Conservation (phyloP, 495 filamentous ascomycete species). For the Penicillium paxilli region DNA sequence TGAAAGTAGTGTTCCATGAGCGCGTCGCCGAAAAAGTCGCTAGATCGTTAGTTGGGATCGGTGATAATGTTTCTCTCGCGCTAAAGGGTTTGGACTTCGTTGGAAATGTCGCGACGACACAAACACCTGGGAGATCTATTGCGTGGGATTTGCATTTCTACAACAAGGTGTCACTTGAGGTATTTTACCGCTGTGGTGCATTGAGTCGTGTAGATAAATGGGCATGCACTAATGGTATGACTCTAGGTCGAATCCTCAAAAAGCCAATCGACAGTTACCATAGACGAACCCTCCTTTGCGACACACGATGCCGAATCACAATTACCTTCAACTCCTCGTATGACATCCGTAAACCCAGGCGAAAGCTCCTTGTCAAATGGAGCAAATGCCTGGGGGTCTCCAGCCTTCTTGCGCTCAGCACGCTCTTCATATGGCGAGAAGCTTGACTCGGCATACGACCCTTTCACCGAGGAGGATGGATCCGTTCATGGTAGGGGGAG, state of each 20-base stretch:
- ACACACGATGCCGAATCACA: constrained; percentile 17
- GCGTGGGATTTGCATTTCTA: constrained; percentile 73
- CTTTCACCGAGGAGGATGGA: constrained; percentile 71
- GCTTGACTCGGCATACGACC: constrained; percentile 59
- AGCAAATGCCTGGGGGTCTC: constrained; percentile 59
- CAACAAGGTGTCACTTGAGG: constrained; percentile 59
- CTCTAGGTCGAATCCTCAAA: constrained; percentile 35
- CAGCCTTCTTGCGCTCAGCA: constrained; percentile 70
- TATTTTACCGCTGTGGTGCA: too few relatives aligned
- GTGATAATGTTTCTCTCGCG: constrained; percentile 70
- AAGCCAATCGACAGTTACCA: constrained; percentile 36
- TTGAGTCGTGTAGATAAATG: background rate
- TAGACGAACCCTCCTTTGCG: constrained; percentile 43
- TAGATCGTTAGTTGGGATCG: constrained; percentile 65
- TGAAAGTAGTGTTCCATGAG: constrained; percentile 78
- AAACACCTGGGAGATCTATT: constrained; percentile 65
- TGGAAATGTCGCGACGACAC: constrained; percentile 40
- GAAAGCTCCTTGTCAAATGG: background rate
- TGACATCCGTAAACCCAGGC: constrained; percentile 6
- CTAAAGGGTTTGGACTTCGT: constrained; percentile 65
- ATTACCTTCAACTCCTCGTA: constrained; percentile 30
- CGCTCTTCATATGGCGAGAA: constrained; percentile 61
- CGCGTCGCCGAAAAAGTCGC: constrained; percentile 68
- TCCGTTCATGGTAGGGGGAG: constrained; percentile 60
- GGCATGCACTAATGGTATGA: constrained; percentile 1